Conservation (phyloP, 2,329 filamentous ascomycete species). For the Penicillium sp. region DNA sequence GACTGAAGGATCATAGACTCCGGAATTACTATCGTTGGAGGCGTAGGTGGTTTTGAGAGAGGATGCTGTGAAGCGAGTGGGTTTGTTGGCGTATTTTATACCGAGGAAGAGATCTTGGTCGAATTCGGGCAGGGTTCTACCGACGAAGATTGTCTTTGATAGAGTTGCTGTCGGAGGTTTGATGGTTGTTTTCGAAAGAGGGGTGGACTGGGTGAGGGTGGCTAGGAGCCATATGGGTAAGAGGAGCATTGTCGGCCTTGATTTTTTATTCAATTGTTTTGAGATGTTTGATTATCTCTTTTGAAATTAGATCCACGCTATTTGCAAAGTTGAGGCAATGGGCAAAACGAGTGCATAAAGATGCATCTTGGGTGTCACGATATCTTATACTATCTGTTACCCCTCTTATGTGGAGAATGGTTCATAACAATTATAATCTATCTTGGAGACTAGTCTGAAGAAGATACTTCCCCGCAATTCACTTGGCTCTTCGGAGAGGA, state of each 20-base stretch:
- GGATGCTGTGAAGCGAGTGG: conserved; percentile 26
- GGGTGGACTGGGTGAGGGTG: background rate
- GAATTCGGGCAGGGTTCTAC: conserved; percentile 26
- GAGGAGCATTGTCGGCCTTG: background rate
- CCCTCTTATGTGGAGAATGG: no score
- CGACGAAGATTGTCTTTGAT: conserved; percentile 24
- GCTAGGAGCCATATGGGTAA: conserved; percentile 1
- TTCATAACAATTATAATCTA: no score
- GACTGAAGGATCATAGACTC: conserved; percentile 4
- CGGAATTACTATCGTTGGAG: conserved; percentile 22
- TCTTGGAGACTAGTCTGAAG: background rate
- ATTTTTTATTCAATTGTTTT: no score
- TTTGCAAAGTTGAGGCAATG: no score
- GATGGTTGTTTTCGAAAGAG: conserved; percentile 1
- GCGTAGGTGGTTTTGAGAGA: conserved; percentile 22
- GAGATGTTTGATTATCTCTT: background rate
- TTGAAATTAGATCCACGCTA: background rate
- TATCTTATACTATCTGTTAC: no score
- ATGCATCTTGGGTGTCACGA: no score
- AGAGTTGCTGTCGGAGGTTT: conserved; percentile 21
- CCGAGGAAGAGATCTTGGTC: conserved; percentile 31
- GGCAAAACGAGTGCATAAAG: no score
- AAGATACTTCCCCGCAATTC: background rate
- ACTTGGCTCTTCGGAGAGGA: background rate
- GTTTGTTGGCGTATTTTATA: conserved; percentile 30